phyloP scores from a whole-genome alignment of 2,329 filamentous ascomycete species.

The Neofusicoccum sp. region DNA sequence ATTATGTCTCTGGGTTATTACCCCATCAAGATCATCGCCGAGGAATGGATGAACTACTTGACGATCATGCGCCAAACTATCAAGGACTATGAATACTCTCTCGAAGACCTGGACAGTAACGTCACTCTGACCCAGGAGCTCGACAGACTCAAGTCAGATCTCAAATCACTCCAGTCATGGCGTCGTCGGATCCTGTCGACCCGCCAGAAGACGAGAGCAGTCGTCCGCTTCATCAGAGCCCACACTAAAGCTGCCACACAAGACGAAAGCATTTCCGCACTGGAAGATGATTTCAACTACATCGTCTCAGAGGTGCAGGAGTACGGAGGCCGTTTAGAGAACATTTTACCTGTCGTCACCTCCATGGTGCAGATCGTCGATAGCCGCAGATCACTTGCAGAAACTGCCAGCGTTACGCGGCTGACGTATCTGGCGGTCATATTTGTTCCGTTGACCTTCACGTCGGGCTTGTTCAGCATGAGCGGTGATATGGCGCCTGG shows the following conservation, averaged over 20 bases:
- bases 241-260: neutral
- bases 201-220: constrained; percentile 23
- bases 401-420: constrained; percentile 27
- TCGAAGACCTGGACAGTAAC: constrained; percentile 18
- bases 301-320: neutral
- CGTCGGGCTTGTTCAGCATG: constrained; percentile 31
- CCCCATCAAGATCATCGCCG: constrained; percentile 26
- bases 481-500: constrained; percentile 23
- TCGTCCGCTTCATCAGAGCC: constrained; percentile 21
- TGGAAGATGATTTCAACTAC: neutral
- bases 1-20: constrained; percentile 27
- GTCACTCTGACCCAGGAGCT: constrained; percentile 9
- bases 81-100: constrained; percentile 28
- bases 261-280: neutral
- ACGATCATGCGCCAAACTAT: constrained; percentile 29
- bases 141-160: constrained; percentile 27
- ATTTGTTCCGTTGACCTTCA: constrained; percentile 29
- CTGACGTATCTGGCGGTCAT: constrained; percentile 29
- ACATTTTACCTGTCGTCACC: constrained; percentile 27
- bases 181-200: constrained; percentile 27
- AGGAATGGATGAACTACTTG: constrained; percentile 31
- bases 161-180: constrained; percentile 30
- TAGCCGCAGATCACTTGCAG: constrained; percentile 25
- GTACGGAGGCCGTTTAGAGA: constrained; percentile 24
- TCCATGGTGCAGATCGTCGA: constrained; percentile 29